These are phyloP conservation scores for Gremmenia infestans DNA, from an alignment of 2,329 filamentous ascomycete genomes.

Conservation along the genomic window DNA sequence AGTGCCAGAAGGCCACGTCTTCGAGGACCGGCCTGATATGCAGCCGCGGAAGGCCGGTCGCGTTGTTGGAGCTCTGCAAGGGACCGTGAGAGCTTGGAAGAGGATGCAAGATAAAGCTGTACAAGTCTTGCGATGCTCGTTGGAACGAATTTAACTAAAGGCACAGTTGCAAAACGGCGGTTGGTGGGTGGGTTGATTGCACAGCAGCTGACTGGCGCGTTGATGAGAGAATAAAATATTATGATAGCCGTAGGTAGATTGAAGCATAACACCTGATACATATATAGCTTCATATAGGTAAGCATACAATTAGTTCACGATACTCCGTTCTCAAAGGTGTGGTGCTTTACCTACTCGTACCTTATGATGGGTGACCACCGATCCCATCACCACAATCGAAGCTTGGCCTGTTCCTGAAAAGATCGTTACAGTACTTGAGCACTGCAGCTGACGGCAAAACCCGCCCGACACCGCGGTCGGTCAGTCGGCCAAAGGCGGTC, in stretches of 20 bases:
- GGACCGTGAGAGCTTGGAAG: neutral
- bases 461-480: too few species aligned
- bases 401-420: too few species aligned
- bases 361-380: too few species aligned
- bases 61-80: neutral
- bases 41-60: neutral
- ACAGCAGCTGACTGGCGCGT: conserved; percentile 1
- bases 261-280: neutral
- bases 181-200: neutral
- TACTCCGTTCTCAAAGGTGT: too few species aligned
- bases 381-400: too few species aligned
- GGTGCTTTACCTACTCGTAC: too few species aligned
- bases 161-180: conserved; percentile 5
- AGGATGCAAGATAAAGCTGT: conserved; percentile 14
- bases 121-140: conserved; percentile 11
- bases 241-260: neutral
- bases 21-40: neutral
- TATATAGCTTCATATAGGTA: too few species aligned
- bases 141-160: neutral
- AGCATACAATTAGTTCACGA: too few species aligned
- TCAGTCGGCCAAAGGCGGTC: too few species aligned
- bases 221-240: neutral
- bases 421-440: too few species aligned
- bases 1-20: neutral
- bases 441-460: too few species aligned